These are phyloP conservation scores for Gossypium sturtianum DNA, from an alignment of 345 rosid genomes.

Conservation along the genomic window DNA sequence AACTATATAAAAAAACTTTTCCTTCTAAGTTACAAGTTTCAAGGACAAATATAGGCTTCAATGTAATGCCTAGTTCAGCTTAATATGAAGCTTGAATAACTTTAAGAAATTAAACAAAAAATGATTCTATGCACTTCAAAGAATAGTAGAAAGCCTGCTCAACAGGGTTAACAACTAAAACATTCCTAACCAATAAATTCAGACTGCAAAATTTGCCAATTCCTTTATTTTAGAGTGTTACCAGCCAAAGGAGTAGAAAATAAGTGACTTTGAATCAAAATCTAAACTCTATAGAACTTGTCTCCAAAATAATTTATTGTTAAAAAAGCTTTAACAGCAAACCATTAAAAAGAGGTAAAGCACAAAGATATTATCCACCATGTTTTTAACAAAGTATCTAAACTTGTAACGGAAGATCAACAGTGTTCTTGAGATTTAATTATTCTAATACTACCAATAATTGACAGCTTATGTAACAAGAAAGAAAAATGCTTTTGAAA, in stretches of 20 bases:
- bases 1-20: neutral
- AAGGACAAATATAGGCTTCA: neutral
- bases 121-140: neutral
- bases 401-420: neutral
- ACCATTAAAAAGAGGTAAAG: neutral
- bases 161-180: neutral
- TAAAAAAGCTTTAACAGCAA: neutral
- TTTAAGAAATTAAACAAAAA: neutral
- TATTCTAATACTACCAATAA: neutral
- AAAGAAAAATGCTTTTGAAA: neutral
- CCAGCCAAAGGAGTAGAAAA: neutral
- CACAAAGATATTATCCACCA: neutral
- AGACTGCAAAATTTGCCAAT: neutral
- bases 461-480: neutral
- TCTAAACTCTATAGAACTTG: neutral
- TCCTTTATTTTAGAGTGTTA: neutral
- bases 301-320: neutral
- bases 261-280: neutral
- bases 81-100: neutral
- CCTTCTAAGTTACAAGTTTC: neutral
- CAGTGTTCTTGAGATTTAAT: neutral
- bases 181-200: neutral
- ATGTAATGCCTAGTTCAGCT: neutral
- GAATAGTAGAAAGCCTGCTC: neutral
- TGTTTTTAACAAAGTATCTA: neutral